phyloP scores from a whole-genome alignment of 345 rosid genomes.

The Passiflora organensis region DNA sequence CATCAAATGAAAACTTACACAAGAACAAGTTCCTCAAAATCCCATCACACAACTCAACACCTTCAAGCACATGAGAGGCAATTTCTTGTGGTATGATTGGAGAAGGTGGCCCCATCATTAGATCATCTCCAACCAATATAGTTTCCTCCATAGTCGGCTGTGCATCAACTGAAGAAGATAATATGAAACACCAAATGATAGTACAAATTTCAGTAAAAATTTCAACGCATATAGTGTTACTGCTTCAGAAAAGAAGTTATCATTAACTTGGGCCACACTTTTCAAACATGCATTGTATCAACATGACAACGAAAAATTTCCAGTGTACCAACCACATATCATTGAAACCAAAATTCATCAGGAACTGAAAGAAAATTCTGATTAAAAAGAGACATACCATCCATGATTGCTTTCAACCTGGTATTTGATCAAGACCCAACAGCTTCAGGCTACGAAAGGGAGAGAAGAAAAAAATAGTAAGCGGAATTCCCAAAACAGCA shows the following conservation, averaged over 20 bases:
- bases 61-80: slow-evolving; percentile 65
- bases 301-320: too few species aligned
- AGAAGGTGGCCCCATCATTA: slow-evolving; percentile 92
- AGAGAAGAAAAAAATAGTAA: background rate
- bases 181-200: background rate
- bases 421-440: background rate
- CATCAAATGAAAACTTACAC: slow-evolving; percentile 47
- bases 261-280: background rate
- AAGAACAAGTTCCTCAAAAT: slow-evolving; percentile 74
- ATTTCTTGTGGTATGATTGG: slow-evolving; percentile 87
- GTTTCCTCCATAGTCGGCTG: slow-evolving; percentile 96
- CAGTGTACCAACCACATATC: background rate
- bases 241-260: background rate
- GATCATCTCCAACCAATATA: slow-evolving; percentile 85
- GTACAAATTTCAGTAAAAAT: background rate
- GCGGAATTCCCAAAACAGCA: background rate
- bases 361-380: background rate
- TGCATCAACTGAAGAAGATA: slow-evolving; percentile 64
- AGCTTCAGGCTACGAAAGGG: slow-evolving; percentile 12
- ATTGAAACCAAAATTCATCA: background rate
- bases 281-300: background rate
- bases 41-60: slow-evolving; percentile 80
- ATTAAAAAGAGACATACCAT: slow-evolving; percentile 36
- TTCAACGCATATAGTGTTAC: background rate
- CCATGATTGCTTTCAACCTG: slow-evolving; percentile 30